Conservation (phyloP, 306 rosid genomes). For the Elaeagnus macrophylla region DNA sequence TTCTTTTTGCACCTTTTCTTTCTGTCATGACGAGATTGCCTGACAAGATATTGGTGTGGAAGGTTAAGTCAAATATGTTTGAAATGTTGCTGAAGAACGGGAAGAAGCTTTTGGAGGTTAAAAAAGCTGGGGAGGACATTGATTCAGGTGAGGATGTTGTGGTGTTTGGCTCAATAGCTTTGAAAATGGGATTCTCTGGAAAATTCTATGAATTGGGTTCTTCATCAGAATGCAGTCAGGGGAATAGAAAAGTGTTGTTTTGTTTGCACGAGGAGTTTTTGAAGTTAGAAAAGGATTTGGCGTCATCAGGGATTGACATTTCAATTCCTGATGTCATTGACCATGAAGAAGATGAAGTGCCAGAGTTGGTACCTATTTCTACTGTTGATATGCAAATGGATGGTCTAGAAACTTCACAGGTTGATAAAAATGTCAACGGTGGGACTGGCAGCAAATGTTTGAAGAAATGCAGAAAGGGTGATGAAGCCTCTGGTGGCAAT, state of each 20-base stretch:
- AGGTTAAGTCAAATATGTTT: conserved; percentile 57
- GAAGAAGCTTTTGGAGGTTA: conserved; percentile 46
- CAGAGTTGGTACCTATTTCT: conserved; percentile 43
- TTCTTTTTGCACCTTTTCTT: conserved; percentile 46
- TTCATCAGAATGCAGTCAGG: conserved; percentile 64
- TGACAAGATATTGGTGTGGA: conserved; percentile 64
- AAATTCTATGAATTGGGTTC: conserved; percentile 72
- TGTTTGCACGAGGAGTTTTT: conserved; percentile 53
- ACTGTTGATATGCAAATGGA: conserved; percentile 25
- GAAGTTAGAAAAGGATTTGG: conserved; percentile 72
- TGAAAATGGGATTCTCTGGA: conserved; percentile 44
- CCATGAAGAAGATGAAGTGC: conserved; percentile 48
- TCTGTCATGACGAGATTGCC: conserved; percentile 33
- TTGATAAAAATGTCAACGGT: conserved; percentile 8
- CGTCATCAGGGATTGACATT: conserved; percentile 41
- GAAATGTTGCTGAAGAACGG: conserved; percentile 48
- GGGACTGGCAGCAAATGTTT: conserved; percentile 20
- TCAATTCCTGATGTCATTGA: conserved; percentile 33
- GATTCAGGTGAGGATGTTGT: conserved; percentile 32
- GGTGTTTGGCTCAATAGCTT: conserved; percentile 42
- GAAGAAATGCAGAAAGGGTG: conserved; percentile 43
- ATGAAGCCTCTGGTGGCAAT: conserved; percentile 12
- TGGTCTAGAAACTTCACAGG: conserved; percentile 19
- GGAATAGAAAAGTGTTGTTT: conserved; percentile 67
- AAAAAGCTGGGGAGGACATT: conserved; percentile 46